Evolutionary conservation across 192 early-diverging fungal genomes (phyloP), one percentile per base, ranked within the genome.

Genomic region (Mortierella antarctica): DNA sequence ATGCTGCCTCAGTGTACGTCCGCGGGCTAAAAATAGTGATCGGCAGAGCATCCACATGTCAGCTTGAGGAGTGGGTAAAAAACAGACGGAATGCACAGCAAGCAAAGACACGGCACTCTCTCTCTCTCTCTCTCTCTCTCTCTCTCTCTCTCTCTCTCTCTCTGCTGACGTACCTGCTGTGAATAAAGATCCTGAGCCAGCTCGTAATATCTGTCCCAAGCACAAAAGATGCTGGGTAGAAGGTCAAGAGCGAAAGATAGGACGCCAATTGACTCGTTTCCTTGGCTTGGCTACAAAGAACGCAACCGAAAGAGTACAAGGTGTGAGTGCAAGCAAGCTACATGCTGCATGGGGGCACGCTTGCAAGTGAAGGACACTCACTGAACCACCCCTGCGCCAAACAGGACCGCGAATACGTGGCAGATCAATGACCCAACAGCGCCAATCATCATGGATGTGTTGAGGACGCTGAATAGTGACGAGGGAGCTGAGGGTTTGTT

Each of bases 1-100:
- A 62, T 39, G 83, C 83, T 31, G 84, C 83, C 48, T 87, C 86
- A 31, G 73, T 59, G 14, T 69, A 84, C 15, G 75, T 81, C 45
- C 69, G 54, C 10, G 83, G 86, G 23, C 86, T 87, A 74, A 31
- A 44, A 62, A 20, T 41, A 21, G 56, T 41, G 11, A 41, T 42
- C 31, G 31, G 31, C 31, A 31, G 31, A 31, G 31, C 31, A 31
- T 31, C 31, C 31, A 31, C 31, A 31, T 31, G 3, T 31, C 31
- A 31, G 31, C 31, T 3, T 31, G 31, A 31, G 31, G 31, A 31
- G 31, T 31, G 31, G 31, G 21, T n/a, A 21, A 2, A 14, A 6
- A 14, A 57, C 17, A 57, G 2, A 57, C 14, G 21, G 21, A 58
- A 44, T 44, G 15, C 10, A 18, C 40, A 17, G 58, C 40, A 23